Percentiles rank a stretch among this genome's conserved stretches.
Evolutionary conservation across 306 rosid genomes (phyloP).

Genomic region (Fagus sylvatica): DNA sequence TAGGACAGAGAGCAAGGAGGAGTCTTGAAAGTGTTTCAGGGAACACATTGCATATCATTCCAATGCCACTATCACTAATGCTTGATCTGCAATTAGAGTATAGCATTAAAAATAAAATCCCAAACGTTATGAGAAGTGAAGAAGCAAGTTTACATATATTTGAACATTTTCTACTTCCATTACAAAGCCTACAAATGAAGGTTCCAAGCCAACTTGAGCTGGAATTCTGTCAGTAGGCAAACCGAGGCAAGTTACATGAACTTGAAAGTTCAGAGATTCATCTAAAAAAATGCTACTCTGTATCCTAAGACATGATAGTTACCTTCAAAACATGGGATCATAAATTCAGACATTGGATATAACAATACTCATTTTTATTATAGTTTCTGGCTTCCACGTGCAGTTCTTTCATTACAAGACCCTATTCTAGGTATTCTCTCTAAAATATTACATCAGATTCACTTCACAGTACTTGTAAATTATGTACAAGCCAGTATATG

Average conservation of each 20-base stretch:
- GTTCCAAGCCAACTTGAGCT: not conserved
- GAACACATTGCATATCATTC: constrained; percentile 89
- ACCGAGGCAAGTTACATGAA: not conserved
- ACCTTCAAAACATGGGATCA: too few species aligned
- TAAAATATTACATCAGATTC: not conserved
- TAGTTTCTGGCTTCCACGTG: not conserved
- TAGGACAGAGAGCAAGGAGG: constrained; percentile 95
- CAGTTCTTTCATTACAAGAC: not conserved
- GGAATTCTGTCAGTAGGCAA: not conserved
- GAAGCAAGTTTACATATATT: not conserved
- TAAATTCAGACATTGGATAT: not conserved
- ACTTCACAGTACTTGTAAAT: not conserved
- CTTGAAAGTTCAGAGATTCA: not conserved
- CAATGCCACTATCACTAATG: constrained; percentile 89
- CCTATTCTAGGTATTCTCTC: not conserved
- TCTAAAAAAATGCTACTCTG: not conserved
- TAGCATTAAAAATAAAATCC: constrained; percentile 18
- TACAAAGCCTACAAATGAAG: not conserved
- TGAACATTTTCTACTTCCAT: not conserved
- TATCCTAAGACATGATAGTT: not conserved
- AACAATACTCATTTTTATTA: not conserved
- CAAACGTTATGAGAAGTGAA: not conserved
- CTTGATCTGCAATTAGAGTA: constrained; percentile 65
- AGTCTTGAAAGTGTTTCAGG: constrained; percentile 78
- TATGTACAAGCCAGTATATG: not conserved